Base-by-base conservation (phyloP, 495 filamentous ascomycete genomes). In the Mytilinidion resinicola region DNA sequence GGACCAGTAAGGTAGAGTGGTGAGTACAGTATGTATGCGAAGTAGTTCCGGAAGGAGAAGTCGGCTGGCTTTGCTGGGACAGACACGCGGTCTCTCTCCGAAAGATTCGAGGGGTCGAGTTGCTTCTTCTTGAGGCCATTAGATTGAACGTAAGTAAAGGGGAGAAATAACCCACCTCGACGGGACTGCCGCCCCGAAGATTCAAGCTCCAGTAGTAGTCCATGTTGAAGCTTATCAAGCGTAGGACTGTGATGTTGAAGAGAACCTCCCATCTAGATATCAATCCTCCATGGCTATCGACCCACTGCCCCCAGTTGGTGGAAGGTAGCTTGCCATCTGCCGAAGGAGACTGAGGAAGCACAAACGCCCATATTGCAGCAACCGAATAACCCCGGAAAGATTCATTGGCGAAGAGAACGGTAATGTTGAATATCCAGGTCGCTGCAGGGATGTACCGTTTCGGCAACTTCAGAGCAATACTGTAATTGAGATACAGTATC, bases 371-470 rank as follows among this genome's bases (percentile, higher is more conserved):
- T 3, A 96, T 78, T 10, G 74, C 73, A 15, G 76, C 78, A 51
- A 88, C 85, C 30, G 77, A 82, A 69, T 96, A 97, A 4, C 93
- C 93, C 30, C 76, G 70, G 53, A 76, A 84, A 10, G 96, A 68
- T 69, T 99, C 95, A 68, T 97, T 99, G 44, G 86, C 85, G 65
- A 99, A 96, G 48, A 99, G 70, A 4, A 83, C 85, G 53, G 74
- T 78, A 59, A 97, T 82, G 69, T 96, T 96, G 78, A 96, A 97
- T n/a, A 80, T 71, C 93, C 95, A 99, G 3, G 91, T 96, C n/a
- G 77, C 84, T 3, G 73, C 73, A 0, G 89, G 88, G 5, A 95
- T 74, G 64, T 83, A 85, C 10, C 77, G 71, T 56, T 78, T 79
- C 15, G 89, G 87, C 30, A 96, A 63, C 7, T 67, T 65, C 33